Base-by-base conservation (phyloP, 495 filamentous ascomycete genomes). In the Neurospora sp. region DNA sequence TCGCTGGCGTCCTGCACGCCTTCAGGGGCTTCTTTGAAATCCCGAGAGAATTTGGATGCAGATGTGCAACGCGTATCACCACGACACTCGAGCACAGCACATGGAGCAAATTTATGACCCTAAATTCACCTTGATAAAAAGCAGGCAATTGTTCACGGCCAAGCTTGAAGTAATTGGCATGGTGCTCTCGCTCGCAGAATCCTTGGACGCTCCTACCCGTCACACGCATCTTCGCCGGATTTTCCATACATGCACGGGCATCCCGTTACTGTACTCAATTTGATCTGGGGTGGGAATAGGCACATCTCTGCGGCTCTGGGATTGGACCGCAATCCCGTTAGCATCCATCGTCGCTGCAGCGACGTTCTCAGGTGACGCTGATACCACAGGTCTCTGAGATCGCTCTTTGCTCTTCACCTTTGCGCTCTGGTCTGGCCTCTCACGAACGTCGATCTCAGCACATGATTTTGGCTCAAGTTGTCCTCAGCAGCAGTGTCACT, bases 1-100 rank as follows among this genome's bases (percentile, higher is more conserved):
- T 78, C 73, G 75, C 76, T 74, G 73, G 71, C 71, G 48, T 71
- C 72, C 72, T 71, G 73, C 76, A 72, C 61, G 53, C 53, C 35
- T 48, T 48, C 53, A 70, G 53, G 48, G 35, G 40, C 69, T 69
- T 69, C 59, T 37, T 38, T 22, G 41, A 41, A 70, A 48, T 71
- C 59, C 73, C 31, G 68, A 78, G 53, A 65, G 7, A 65, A 14
- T 35, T 14, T 65, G 53, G 31, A 65, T 65, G 53, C 53, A 65
- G 53, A 65, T 35, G 22, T 37, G 27, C 53, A 65, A 35, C 22
- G 27, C 53, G 53, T 65, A 35, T 65, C 14, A 61, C 48, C 27
- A 61, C 27, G 27, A 61, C 7, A 35, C 14, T 61, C 53, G 53
- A 61, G 53, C 20, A 35, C 27, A 59, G 10, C 48, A 59, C 10